Conservation (phyloP, 169 alveolate genomes). For the Plasmodium gaboni region DNA sequence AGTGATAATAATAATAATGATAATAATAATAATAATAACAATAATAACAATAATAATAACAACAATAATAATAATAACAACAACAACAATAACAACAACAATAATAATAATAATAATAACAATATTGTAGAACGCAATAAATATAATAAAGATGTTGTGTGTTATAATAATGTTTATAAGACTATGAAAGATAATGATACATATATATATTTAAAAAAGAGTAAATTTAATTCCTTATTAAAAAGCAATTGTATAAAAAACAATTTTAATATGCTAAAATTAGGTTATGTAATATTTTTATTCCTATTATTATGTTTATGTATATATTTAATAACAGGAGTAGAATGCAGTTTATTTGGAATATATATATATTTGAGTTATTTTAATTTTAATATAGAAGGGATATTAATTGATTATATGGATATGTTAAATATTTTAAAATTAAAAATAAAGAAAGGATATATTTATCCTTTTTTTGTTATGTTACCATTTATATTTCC, state of each 20-base stretch:
- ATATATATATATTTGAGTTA: conserved; percentile 56
- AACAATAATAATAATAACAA: neutral
- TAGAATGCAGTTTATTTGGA: conserved; percentile 33
- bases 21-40: neutral
- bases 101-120: neutral
- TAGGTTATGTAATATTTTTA: conserved; percentile 24
- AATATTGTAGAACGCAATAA: neutral
- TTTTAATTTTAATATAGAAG: conserved; percentile 64
- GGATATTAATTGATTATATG: conserved; percentile 33
- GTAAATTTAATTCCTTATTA: conserved; percentile 44
- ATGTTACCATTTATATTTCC: conserved; percentile 72
- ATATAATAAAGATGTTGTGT: conserved; percentile 18
- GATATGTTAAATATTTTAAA: conserved; percentile 71
- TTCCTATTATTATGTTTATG: conserved; percentile 33
- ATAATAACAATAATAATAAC: neutral
- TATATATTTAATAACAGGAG: conserved; percentile 40
- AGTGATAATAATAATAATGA: too few relatives aligned
- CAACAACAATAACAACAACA: neutral
- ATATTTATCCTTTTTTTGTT: conserved; percentile 50
- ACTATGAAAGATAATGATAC: conserved; percentile 69
- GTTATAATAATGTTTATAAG: conserved; percentile 39
- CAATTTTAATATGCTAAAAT: conserved; percentile 12
- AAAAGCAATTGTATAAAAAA: neutral
- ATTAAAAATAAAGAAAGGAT: conserved; percentile 19
- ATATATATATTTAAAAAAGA: conserved; percentile 61